phyloP scores from a whole-genome alignment of 495 filamentous ascomycete genomes.

The Xylaria longipes region DNA sequence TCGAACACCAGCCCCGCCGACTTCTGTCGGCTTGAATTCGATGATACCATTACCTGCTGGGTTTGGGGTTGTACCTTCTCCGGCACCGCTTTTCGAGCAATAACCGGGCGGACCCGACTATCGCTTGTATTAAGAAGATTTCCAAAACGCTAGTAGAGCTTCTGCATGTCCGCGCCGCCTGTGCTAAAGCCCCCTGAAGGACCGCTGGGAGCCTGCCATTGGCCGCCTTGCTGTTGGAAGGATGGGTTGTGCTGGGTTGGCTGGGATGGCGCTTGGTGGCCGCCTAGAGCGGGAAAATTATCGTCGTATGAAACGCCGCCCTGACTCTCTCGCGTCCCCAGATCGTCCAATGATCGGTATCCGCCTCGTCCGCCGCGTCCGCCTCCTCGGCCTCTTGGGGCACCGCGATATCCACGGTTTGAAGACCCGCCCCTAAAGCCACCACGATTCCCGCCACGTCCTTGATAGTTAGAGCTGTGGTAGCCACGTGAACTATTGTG shows the following conservation, averaged over 20 bases:
- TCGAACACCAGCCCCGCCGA: not conserved
- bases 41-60: not conserved
- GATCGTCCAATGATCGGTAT: slow-evolving; percentile 57
- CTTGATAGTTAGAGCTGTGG: slow-evolving; percentile 47
- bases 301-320: slow-evolving; percentile 51
- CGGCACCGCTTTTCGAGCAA: not conserved
- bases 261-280: slow-evolving; percentile 28
- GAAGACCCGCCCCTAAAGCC: slow-evolving; percentile 35
- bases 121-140: not conserved
- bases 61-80: not conserved
- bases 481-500: slow-evolving; percentile 47
- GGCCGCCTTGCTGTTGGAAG: slow-evolving; percentile 32
- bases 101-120: not conserved
- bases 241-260: slow-evolving; percentile 34
- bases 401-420: slow-evolving; percentile 32
- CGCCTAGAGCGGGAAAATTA: slow-evolving; percentile 31
- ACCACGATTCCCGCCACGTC: slow-evolving; percentile 57
- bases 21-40: not conserved
- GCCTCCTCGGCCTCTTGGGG: slow-evolving; percentile 37
- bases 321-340: slow-evolving; percentile 46
- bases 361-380: slow-evolving; percentile 50
- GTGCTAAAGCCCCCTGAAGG: slow-evolving; percentile 16
- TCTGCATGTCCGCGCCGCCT: slow-evolving; percentile 37
- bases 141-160: slow-evolving; percentile 27
- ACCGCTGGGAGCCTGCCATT: slow-evolving; percentile 30